Percentiles rank a stretch among this genome's conserved stretches.
Evolutionary conservation across 176 grass and related monocot genomes (phyloP).

Genomic region (Rhynchospora pubera): DNA sequence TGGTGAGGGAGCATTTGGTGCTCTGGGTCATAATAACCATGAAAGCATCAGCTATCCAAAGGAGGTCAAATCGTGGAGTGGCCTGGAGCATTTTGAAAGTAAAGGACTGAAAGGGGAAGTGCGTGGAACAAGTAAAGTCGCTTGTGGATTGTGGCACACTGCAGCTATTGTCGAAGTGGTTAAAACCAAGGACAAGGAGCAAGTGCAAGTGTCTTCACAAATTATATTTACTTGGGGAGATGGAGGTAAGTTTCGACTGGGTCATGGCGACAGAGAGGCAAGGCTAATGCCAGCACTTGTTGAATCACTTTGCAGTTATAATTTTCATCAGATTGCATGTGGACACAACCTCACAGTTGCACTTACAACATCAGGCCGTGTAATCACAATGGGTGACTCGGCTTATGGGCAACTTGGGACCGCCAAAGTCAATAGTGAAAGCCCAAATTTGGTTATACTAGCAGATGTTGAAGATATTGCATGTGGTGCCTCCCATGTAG

Average conservation of each 20-base stretch:
- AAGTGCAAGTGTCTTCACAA: conserved; percentile 36
- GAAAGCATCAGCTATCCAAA: conserved; percentile 54
- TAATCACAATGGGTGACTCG: conserved; percentile 85
- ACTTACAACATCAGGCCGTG: conserved; percentile 74
- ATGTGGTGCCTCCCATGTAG: conserved; percentile 42
- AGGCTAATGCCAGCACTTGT: conserved; percentile 60
- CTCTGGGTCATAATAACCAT: conserved; percentile 75
- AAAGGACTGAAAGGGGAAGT: conserved; percentile 1
- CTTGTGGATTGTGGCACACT: conserved; percentile 87
- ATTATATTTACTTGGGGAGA: conserved; percentile 94
- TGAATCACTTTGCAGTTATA: conserved; percentile 60
- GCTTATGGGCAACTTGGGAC: conserved; percentile 78
- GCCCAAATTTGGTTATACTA: conserved; percentile 44
- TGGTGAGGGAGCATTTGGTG: conserved; percentile 84
- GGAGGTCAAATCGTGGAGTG: conserved; percentile 60
- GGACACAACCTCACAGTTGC: conserved; percentile 74
- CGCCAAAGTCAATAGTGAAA: conserved; percentile 58
- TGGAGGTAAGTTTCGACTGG: conserved; percentile 65
- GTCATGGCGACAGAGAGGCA: conserved; percentile 76
- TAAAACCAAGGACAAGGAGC: conserved; percentile 22
- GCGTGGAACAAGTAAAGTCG: conserved; percentile 40
- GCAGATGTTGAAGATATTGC: conserved; percentile 90
- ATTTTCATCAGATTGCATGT: conserved; percentile 86
- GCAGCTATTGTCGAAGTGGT: conserved; percentile 74
- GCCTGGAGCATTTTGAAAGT: conserved; percentile 27